Evolutionary conservation across 805 yeast genomes (phyloP).

Genomic region (Ogataea siamensis): DNA sequence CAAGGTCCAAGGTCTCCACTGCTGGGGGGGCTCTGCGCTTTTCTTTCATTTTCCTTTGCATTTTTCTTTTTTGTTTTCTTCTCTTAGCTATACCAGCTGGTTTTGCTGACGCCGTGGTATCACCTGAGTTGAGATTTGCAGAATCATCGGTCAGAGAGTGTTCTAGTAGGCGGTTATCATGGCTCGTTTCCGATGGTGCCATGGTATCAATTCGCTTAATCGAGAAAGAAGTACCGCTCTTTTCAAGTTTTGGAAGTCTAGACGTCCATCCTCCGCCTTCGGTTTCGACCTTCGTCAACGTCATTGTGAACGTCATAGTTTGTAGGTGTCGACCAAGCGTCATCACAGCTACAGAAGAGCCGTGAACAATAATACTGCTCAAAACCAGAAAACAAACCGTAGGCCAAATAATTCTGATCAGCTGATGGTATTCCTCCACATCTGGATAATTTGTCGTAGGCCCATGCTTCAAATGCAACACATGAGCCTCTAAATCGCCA

Average conservation of each 20-base stretch:
- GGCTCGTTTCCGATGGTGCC: slow-evolving; percentile 33
- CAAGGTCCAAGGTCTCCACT: slow-evolving; percentile 34
- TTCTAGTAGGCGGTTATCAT: slow-evolving; percentile 5
- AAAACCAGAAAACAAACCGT: slow-evolving; percentile 51
- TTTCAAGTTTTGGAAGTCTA: slow-evolving; percentile 78
- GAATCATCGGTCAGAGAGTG: slow-evolving; percentile 8
- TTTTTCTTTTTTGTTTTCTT: slow-evolving; percentile 31
- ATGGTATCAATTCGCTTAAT: slow-evolving; percentile 78
- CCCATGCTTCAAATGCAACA: slow-evolving; percentile 36
- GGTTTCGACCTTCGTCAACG: slow-evolving; percentile 70
- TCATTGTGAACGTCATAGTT: slow-evolving; percentile 89
- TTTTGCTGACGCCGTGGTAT: slow-evolving; percentile 41
- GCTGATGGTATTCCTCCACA: slow-evolving; percentile 27
- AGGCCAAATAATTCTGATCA: slow-evolving; percentile 46
- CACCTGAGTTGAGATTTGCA: slow-evolving; percentile 13
- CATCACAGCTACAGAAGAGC: slow-evolving; percentile 56
- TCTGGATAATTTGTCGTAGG: slow-evolving; percentile 34
- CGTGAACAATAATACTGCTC: slow-evolving; percentile 58
- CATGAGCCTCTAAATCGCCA: slow-evolving; percentile 36
- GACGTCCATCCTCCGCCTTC: slow-evolving; percentile 84
- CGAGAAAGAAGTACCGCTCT: slow-evolving; percentile 71
- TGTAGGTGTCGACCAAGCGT: slow-evolving; percentile 82
- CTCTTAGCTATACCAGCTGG: slow-evolving; percentile 76
- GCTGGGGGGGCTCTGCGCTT: slow-evolving; percentile 33
- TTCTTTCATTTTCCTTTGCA: slow-evolving; percentile 27